A percentile compares a stretch with the other conserved stretches of the same genome.
These are phyloP conservation scores for Cyberlindnera maclurae DNA, from an alignment of 805 yeast species.

Conservation along the genomic window DNA sequence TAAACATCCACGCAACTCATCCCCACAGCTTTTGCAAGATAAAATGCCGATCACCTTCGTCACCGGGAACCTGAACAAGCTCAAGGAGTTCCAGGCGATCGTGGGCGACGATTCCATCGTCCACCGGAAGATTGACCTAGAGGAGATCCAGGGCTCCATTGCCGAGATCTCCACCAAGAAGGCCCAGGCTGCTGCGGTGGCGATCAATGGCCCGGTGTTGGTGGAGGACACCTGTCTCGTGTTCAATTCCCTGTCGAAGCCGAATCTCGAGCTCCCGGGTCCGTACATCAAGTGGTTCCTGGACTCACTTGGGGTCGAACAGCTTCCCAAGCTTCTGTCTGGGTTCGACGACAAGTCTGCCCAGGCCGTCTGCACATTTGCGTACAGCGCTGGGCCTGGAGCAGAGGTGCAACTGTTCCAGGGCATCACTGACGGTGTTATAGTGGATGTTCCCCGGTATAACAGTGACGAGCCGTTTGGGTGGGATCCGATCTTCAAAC, in stretches of 20 bases:
- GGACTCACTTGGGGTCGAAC: slow-evolving; percentile 63
- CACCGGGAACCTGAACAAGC: slow-evolving; percentile 85
- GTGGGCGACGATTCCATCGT: slow-evolving; percentile 45
- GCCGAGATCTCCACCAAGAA: slow-evolving; percentile 77
- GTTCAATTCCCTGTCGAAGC: slow-evolving; percentile 67
- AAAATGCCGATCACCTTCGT: slow-evolving; percentile 50
- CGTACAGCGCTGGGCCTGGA: slow-evolving; percentile 80
- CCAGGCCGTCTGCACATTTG: slow-evolving; percentile 86
- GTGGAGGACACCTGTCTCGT: slow-evolving; percentile 94
- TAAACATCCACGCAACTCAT: not conserved
- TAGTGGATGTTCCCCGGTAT: slow-evolving; percentile 44
- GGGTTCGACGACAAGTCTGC: slow-evolving; percentile 84
- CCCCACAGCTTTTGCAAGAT: not conserved
- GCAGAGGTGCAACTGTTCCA: slow-evolving; percentile 68
- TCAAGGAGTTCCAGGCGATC: slow-evolving; percentile 76
- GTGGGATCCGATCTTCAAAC: slow-evolving; percentile 90
- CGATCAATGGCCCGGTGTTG: slow-evolving; percentile 70
- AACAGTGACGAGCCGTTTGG: slow-evolving; percentile 85
- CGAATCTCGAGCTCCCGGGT: slow-evolving; percentile 64
- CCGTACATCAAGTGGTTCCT: slow-evolving; percentile 95
- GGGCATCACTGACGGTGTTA: slow-evolving; percentile 75
- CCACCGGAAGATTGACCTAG: slow-evolving; percentile 70
- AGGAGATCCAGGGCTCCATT: slow-evolving; percentile 85
- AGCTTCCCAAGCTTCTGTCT: slow-evolving; percentile 67
- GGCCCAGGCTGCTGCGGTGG: slow-evolving; percentile 62